Conservation (phyloP, 192 early-diverging fungal species). For the Umbelopsis ramanniana region DNA sequence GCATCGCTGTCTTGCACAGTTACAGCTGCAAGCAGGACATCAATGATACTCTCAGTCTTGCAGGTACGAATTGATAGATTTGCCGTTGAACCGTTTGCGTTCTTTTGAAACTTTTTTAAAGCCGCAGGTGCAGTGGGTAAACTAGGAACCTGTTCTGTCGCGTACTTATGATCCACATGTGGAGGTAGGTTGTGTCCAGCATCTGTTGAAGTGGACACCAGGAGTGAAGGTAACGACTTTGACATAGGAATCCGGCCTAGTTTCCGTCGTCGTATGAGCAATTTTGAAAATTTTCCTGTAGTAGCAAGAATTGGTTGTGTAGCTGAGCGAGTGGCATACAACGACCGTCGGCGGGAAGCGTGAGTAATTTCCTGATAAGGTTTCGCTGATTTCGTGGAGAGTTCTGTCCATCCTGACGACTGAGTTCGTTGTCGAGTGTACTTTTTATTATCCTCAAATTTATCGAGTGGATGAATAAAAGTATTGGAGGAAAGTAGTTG, state of each 20-base stretch:
- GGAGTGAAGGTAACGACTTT: not conserved
- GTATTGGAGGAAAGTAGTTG: not conserved
- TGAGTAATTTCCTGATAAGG: not conserved
- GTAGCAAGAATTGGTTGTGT: not conserved
- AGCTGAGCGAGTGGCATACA: conserved; percentile 17
- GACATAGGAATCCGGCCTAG: not conserved
- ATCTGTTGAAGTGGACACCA: not conserved
- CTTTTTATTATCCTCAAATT: not conserved
- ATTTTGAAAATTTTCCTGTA: conserved; percentile 4
- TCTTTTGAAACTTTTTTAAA: not conserved
- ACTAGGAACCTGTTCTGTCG: not conserved
- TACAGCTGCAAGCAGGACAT: conserved; percentile 1
- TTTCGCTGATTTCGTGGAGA: not conserved
- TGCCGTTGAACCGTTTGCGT: not conserved
- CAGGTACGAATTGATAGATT: not conserved
- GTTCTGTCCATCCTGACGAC: not conserved
- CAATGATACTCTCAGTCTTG: not conserved
- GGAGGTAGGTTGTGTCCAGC: not conserved
- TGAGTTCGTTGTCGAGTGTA: not conserved
- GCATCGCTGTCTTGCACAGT: not conserved
- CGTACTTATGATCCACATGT: not conserved
- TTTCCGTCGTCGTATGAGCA: not conserved
- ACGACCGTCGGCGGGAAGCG: not conserved
- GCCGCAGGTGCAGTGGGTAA: not conserved
- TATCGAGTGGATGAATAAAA: conserved; percentile 2